These are phyloP conservation scores for Rhytidhysteron rufulum DNA, from an alignment of 2,329 filamentous ascomycete species.

Conservation along the genomic window DNA sequence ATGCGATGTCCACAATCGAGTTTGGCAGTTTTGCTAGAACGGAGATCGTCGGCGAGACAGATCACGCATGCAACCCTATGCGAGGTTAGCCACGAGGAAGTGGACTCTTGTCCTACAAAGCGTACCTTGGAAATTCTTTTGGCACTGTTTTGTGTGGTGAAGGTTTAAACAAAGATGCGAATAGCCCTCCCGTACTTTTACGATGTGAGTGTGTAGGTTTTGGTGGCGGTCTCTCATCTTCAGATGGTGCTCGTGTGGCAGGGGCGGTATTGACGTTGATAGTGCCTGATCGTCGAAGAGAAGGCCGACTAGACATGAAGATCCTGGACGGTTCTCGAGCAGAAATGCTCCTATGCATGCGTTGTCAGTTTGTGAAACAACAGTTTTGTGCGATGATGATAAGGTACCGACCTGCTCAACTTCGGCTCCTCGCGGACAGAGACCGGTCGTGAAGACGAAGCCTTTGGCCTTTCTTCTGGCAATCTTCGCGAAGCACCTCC, in stretches of 20 bases:
- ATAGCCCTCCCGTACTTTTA: conserved; percentile 28
- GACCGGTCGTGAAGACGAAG: conserved; percentile 27
- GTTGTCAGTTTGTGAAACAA: no score
- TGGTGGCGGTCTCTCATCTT: conserved; percentile 17
- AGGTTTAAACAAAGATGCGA: conserved; percentile 28
- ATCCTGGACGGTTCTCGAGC: conserved; percentile 26
- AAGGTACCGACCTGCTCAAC: conserved; percentile 21
- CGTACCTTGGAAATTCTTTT: conserved; percentile 24
- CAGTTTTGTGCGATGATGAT: no score
- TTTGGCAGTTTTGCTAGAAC: conserved; percentile 61
- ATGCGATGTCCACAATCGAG: conserved; percentile 77
- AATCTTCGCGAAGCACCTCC: conserved; percentile 1
- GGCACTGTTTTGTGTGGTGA: conserved; percentile 20
- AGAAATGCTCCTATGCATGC: conserved; percentile 28
- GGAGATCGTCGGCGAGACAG: conserved; percentile 66
- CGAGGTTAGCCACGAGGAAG: conserved; percentile 10
- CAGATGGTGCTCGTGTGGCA: conserved; percentile 17
- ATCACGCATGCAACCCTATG: conserved; percentile 66
- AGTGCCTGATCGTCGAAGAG: conserved; percentile 26
- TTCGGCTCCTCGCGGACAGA: conserved; percentile 28
- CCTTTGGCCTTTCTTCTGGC: conserved; percentile 5
- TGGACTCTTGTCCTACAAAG: not conserved
- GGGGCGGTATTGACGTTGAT: conserved; percentile 19
- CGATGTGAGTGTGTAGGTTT: conserved; percentile 11
- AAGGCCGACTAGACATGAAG: conserved; percentile 24